Base-by-base conservation (phyloP, 2,329 filamentous ascomycete species). In the Aureobasidium musti region DNA sequence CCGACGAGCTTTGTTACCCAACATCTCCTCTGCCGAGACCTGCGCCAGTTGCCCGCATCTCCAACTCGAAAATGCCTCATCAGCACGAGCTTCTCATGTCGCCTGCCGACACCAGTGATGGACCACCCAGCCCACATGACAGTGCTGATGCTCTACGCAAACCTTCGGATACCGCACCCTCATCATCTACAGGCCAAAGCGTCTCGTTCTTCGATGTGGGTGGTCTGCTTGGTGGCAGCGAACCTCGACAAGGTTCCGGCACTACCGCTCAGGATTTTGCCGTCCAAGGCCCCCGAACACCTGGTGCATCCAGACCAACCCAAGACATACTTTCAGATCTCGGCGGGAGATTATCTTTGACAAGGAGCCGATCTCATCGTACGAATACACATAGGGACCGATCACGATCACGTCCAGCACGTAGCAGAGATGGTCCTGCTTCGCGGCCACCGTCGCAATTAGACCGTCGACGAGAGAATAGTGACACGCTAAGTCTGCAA, bases 151-250 rank as follows among this genome's bases (percentile, higher is more conserved):
- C 65, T 23, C 30, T 67, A 4, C 65, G 43, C 23, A 67, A 67
- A 30, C 3, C n/a, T 5, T 47, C 43, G 1, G 28, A 41, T 3
- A 30, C 43, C 2, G 69, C 69, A 21, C 70, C 71, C 5, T 70
- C 72, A 8, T 64, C 69, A 13, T 66, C 69, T 6, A 69, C 70
- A 13, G 69, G 67, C 0, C 71, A 68, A 17, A 70, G 68, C 14
- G 71, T 68, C 54, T 91, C 91, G 0, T 94, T 97, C 76, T 92
- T 94, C 72, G 93, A 97, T 71, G 89, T 92, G 1, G 92, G 92
- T 26, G 91, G 91, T 0, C 79, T 96, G 0, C 79, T 96, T 0
- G 86, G 89, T 5, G 82, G 82, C 21, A 82, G 83, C 82, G 91
- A 73, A 89, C 90, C 72, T 90, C 88, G 68, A 57, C 8, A 67